phyloP scores from a whole-genome alignment of 1,284 basidiomycete genomes.

The Apiotrichum laibachii region DNA sequence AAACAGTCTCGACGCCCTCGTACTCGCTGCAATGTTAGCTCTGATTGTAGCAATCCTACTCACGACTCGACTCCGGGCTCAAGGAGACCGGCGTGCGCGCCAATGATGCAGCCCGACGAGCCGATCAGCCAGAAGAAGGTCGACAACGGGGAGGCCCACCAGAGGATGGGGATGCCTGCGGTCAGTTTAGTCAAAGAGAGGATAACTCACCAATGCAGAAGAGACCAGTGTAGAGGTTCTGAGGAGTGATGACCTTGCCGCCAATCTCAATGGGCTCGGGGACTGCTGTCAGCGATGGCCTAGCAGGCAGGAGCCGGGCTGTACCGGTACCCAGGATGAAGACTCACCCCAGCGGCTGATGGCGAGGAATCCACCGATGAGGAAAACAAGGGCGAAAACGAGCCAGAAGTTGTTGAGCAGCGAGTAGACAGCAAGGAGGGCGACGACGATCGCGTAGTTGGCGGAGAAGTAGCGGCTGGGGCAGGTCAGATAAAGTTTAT shows the following conservation, averaged over 20 bases:
- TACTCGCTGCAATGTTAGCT: conserved; percentile 33
- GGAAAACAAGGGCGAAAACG: conserved; percentile 78
- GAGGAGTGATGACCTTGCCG: conserved; percentile 54
- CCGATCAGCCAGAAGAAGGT: conserved; percentile 53
- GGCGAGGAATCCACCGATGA: conserved; percentile 83
- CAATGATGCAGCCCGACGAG: conserved; percentile 50
- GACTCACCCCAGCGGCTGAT: conserved; percentile 86
- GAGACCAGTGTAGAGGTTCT: conserved; percentile 63
- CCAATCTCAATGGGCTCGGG: conserved; percentile 53
- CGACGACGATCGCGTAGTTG: conserved; percentile 84
- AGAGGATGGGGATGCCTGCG: conserved; percentile 49
- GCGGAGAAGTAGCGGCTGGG: conserved; percentile 90
- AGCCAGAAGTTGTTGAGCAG: conserved; percentile 78
- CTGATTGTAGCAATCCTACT: not conserved
- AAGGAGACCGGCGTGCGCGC: conserved; percentile 57
- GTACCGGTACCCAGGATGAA: not conserved
- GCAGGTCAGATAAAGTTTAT: conserved; percentile 54
- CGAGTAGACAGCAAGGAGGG: conserved; percentile 80
- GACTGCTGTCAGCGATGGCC: conserved; percentile 3
- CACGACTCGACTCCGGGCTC: conserved; percentile 56
- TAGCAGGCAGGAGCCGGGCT: too few species aligned
- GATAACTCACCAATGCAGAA: conserved; percentile 46
- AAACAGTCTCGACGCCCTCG: conserved; percentile 39
- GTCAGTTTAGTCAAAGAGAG: conserved; percentile 4
- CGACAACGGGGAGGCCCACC: conserved; percentile 50